Conservation (phyloP, 352 stramenopile genomes). For the Pythium chondricola region DNA sequence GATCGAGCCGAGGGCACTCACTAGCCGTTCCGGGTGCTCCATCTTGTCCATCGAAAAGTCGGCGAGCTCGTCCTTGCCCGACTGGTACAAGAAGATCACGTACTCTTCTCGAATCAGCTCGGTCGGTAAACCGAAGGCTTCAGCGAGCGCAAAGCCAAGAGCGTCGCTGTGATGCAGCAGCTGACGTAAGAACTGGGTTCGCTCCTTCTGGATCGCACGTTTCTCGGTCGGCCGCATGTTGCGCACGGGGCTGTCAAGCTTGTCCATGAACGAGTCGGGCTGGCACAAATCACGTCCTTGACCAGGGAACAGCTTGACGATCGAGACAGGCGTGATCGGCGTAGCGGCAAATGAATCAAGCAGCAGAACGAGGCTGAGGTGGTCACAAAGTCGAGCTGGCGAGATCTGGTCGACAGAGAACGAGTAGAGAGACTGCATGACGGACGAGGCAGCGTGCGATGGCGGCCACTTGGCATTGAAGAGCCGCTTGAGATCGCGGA, state of each 20-base stretch:
- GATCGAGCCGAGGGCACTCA: slow-evolving; percentile 53
- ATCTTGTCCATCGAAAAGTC: slow-evolving; percentile 75
- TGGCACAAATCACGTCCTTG: slow-evolving; percentile 48
- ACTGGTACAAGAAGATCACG: slow-evolving; percentile 77
- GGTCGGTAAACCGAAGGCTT: slow-evolving; percentile 68
- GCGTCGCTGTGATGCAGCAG: slow-evolving; percentile 61
- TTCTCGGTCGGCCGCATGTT: slow-evolving; percentile 14
- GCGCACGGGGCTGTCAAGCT: neutral
- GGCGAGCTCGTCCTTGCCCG: slow-evolving; percentile 53
- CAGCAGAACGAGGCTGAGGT: slow-evolving; percentile 71
- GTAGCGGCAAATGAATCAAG: slow-evolving; percentile 77
- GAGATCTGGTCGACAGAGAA: slow-evolving; percentile 41
- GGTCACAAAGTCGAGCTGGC: slow-evolving; percentile 36
- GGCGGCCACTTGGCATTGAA: slow-evolving; percentile 60
- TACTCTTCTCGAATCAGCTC: slow-evolving; percentile 76
- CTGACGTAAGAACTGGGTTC: slow-evolving; percentile 61
- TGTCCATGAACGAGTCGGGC: slow-evolving; percentile 43
- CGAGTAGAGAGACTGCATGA: slow-evolving; percentile 37
- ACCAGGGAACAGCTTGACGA: slow-evolving; percentile 54
- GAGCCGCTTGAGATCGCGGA: slow-evolving; percentile 36
- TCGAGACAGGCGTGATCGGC: slow-evolving; percentile 57
- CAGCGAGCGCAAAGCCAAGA: slow-evolving; percentile 54
- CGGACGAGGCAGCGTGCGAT: slow-evolving; percentile 31
- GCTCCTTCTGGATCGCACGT: slow-evolving; percentile 32
- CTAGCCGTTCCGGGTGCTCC: slow-evolving; percentile 53